Conservation (phyloP, 768 basidiomycete genomes). For the Phlebiopsis flavidoalba region DNA sequence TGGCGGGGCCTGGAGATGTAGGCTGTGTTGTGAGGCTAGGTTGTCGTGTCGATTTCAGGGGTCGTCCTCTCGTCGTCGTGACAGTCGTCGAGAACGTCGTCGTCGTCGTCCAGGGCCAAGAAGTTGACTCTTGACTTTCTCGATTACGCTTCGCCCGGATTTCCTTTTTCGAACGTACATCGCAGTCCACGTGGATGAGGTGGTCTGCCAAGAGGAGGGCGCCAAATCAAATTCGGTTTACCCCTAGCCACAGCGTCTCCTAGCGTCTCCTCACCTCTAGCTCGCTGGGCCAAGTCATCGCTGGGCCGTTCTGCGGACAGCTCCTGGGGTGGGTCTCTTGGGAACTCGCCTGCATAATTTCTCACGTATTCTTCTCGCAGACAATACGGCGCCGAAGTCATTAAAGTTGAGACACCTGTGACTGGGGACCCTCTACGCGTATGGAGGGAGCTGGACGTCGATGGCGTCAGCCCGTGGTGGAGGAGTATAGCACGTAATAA, state of each 20-base stretch:
- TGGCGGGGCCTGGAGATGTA: no score
- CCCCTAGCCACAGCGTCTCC: no score
- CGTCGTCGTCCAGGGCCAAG: neutral
- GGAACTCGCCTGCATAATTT: neutral
- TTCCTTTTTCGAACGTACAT: neutral
- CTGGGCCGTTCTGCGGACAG: slow-evolving; percentile 70
- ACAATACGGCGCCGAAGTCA: slow-evolving; percentile 68
- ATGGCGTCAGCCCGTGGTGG: slow-evolving; percentile 73
- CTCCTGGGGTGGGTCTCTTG: slow-evolving; percentile 49
- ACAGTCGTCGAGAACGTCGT: neutral
- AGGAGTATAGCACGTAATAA: slow-evolving; percentile 68
- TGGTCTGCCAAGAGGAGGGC: no score
- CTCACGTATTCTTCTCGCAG: slow-evolving; percentile 25
- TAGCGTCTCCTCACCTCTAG: no score
- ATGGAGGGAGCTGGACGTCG: slow-evolving; percentile 66
- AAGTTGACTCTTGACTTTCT: neutral
- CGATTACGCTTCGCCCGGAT: slow-evolving; percentile 2
- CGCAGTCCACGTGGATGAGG: neutral
- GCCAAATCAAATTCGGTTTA: no score
- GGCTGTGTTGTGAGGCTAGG: neutral
- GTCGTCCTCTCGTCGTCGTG: neutral
- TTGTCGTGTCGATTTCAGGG: neutral
- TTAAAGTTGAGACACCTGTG: slow-evolving; percentile 64
- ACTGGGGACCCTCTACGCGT: slow-evolving; percentile 64
- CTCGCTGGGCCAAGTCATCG: slow-evolving; percentile 68